Evolutionary conservation across 768 basidiomycete genomes (phyloP).

Genomic region (Coprinopsis marcescibilis): DNA sequence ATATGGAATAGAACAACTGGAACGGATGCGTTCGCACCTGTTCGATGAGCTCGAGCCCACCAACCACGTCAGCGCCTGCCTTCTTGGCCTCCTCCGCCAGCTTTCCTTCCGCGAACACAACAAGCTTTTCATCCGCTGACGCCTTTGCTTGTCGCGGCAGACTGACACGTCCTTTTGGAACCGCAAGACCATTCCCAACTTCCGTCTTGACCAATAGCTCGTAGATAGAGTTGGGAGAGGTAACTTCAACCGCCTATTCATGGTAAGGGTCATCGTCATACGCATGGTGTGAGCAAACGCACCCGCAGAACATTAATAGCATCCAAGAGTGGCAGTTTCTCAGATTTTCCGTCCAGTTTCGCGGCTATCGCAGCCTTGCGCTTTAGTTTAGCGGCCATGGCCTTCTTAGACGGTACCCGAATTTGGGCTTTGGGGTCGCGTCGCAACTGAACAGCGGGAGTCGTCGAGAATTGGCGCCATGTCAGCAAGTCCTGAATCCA

Average conservation of each 20-base stretch:
- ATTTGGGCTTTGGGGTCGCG: conserved; percentile 45
- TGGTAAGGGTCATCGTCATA: conserved; percentile 3
- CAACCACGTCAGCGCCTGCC: conserved; percentile 88
- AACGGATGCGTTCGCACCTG: conserved; percentile 48
- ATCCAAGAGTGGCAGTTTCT: conserved; percentile 60
- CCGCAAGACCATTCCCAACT: conserved; percentile 69
- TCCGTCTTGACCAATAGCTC: conserved; percentile 79
- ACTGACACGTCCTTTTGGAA: conserved; percentile 86
- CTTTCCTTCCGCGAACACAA: conserved; percentile 91
- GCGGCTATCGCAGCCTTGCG: conserved; percentile 50
- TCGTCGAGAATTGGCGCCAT: conserved; percentile 49
- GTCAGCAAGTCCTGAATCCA: background rate
- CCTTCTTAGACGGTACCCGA: conserved; percentile 63
- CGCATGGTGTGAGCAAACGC: conserved; percentile 21
- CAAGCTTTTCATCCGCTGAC: conserved; percentile 64
- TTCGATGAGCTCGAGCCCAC: conserved; percentile 86
- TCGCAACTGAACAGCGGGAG: conserved; percentile 35
- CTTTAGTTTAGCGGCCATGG: conserved; percentile 57
- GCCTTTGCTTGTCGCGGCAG: conserved; percentile 78
- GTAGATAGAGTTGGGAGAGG: conserved; percentile 68
- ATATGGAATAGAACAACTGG: background rate
- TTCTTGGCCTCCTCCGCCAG: conserved; percentile 76
- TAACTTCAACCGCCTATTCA: conserved; percentile 75
- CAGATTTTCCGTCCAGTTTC: conserved; percentile 52
- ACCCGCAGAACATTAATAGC: conserved; percentile 72